Conservation (phyloP, 1,139 yeast genomes). For the Pichia sp. region DNA sequence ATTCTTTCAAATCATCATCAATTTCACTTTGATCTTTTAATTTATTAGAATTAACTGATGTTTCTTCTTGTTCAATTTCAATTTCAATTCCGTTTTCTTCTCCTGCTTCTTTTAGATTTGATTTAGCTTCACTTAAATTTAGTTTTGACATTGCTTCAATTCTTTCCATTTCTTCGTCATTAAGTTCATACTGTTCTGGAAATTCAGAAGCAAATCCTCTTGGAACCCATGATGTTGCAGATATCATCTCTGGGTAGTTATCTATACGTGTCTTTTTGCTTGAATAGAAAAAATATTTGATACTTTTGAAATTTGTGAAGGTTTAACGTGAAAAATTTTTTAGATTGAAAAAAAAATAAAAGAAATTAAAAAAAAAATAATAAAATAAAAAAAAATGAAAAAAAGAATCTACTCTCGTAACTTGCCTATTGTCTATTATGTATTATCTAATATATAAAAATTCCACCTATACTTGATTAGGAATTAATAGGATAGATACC, state of each 20-base stretch:
- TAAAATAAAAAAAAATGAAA: neutral
- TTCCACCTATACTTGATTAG: too few relatives aligned
- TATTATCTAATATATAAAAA: too few relatives aligned
- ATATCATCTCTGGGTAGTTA: slow-evolving; percentile 51
- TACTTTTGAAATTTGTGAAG: neutral
- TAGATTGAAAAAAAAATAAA: neutral
- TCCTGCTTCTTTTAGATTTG: slow-evolving; percentile 43
- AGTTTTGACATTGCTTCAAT: slow-evolving; percentile 79
- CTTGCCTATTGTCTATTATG: too few relatives aligned
- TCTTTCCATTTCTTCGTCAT: slow-evolving; percentile 90
- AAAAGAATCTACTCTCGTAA: neutral
- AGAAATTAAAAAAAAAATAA: neutral
- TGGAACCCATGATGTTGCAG: slow-evolving; percentile 94
- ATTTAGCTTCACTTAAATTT: slow-evolving; percentile 69
- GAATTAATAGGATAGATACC: too few relatives aligned
- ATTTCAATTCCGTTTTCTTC: slow-evolving; percentile 28
- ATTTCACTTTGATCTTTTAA: slow-evolving; percentile 50
- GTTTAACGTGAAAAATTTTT: neutral
- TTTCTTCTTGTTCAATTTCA: slow-evolving; percentile 22
- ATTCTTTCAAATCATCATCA: slow-evolving; percentile 83
- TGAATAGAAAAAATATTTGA: too few relatives aligned
- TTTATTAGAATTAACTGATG: slow-evolving; percentile 12
- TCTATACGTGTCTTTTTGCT: neutral
- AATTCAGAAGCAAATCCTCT: slow-evolving; percentile 92
- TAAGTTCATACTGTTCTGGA: slow-evolving; percentile 81